These are phyloP conservation scores for Acrodontium crateriforme DNA, from an alignment of 2,329 filamentous ascomycete genomes.

Conservation along the genomic window DNA sequence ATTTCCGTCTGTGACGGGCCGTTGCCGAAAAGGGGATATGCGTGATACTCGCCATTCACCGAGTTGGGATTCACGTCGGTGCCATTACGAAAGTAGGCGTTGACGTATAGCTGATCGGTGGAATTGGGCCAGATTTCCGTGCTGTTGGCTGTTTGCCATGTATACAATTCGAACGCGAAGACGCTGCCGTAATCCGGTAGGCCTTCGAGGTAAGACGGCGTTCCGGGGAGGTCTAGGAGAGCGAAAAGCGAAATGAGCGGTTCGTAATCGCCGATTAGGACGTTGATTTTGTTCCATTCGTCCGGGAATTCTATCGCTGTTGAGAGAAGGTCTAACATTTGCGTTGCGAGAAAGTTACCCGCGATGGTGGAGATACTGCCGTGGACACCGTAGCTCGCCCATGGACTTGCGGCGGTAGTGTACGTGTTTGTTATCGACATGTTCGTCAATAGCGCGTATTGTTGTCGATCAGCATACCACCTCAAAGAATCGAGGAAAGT, in stretches of 20 bases:
- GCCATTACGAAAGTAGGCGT: conserved; percentile 45
- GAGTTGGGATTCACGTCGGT: conserved; percentile 20
- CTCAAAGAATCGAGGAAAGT: conserved; percentile 20
- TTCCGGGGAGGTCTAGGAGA: conserved; percentile 26
- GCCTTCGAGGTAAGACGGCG: conserved; percentile 33
- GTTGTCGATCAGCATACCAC: conserved; percentile 35
- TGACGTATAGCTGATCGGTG: conserved; percentile 36
- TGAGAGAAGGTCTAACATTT: conserved; percentile 21
- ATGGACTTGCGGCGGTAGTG: conserved; percentile 3
- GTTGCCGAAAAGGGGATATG: conserved; percentile 39
- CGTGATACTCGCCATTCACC: conserved; percentile 15
- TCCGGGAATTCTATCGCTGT: conserved; percentile 16
- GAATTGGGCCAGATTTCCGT: conserved; percentile 4
- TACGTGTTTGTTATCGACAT: conserved; percentile 19
- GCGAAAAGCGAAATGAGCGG: conserved; percentile 39
- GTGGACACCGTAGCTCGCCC: conserved; percentile 15
- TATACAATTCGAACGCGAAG: conserved; percentile 40
- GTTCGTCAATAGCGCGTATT: conserved; percentile 32
- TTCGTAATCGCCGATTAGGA: conserved; percentile 36
- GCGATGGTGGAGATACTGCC: conserved; percentile 26
- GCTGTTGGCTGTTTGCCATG: conserved; percentile 20
- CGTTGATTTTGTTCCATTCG: conserved; percentile 19
- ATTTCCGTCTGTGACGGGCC: conserved; percentile 34
- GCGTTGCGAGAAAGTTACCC: conserved; percentile 22
- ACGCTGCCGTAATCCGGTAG: conserved; percentile 36